Evolutionary conservation across 2,329 filamentous ascomycete species (phyloP), one percentile per base, ranked within the genome.

Genomic region (Beauveria australis): DNA sequence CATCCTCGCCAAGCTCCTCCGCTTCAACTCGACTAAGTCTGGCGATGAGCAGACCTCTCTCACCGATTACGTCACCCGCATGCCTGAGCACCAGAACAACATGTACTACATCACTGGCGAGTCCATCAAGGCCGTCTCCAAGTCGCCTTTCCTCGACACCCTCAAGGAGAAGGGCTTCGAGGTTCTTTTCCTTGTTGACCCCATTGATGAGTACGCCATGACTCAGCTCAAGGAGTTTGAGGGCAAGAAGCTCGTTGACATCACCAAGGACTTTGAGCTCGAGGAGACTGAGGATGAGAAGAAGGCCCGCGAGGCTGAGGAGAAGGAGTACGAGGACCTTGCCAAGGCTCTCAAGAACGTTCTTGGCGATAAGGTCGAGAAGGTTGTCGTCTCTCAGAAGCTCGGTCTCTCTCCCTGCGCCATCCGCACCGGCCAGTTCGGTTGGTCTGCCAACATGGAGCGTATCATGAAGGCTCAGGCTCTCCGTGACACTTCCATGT

Each of bases 391-490:
- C 76, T 93, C 88, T 68, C 91, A 97, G 89, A 97, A 97, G 89
- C 88, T 99, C 63, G 86, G 89, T 70, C 89, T 89, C 75, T 86
- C 94, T 67, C 94, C 94, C 73, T 97, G 94, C 80, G 94, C 94
- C 76, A 97, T 99, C 85, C 93, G 94, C 78, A 99, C 94, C 69
- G 94, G 94, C 74, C 94, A 97, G 82, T 99, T 99, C 79, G 94
- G 94, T 80, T 99, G 94, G 94, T 97, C 93, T 62, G 94, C 94
- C 76, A 99, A 99, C 87, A 99, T 99, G 94, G 94, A 99, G 87
- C 94, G 94, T 84, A 99, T 99, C 88, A 99, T 99, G 94, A 99
- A 99, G 89, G 94, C 94, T 30, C 94, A 99, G 85, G 94, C 94
- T 74, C 93, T 99, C 73, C 94, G 94, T 82, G 94, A 99, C 82